phyloP scores from a whole-genome alignment of 2,329 filamentous ascomycete genomes.

The Madurella mycetomatis region DNA sequence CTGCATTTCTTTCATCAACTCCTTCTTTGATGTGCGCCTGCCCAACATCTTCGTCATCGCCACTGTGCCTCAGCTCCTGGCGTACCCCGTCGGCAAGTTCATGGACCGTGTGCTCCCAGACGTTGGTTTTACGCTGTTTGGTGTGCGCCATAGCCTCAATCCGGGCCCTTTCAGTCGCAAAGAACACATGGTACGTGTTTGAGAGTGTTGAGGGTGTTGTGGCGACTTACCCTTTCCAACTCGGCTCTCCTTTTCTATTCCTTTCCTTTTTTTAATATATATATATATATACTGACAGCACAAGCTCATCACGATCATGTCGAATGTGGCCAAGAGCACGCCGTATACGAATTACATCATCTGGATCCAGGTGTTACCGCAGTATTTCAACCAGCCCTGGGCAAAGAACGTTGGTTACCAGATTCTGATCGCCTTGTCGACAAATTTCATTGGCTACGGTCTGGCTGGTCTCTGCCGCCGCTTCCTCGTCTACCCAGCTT shows the following conservation, averaged over 20 bases:
- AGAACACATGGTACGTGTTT: conserved; percentile 44
- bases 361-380: conserved; percentile 45
- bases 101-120: conserved; percentile 50
- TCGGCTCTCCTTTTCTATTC: no score
- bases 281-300: no score
- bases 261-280: no score
- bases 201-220: no score
- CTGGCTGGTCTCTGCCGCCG: conserved; percentile 44
- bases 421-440: conserved; percentile 45
- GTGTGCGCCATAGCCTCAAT: conserved; percentile 47
- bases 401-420: conserved; percentile 47
- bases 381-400: conserved; percentile 49
- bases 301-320: conserved; percentile 54
- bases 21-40: conserved; percentile 55
- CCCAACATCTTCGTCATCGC: conserved; percentile 51
- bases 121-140: conserved; percentile 44
- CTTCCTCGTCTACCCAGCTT: conserved; percentile 38
- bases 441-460: conserved; percentile 54
- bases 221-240: no score
- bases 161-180: conserved; percentile 57
- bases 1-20: conserved; percentile 49
- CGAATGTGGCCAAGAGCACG: conserved; percentile 49
- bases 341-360: conserved; percentile 49
- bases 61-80: conserved; percentile 54
- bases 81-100: conserved; percentile 50